Percentiles rank a stretch among this genome's conserved stretches.
phyloP scores from a whole-genome alignment of 805 yeast genomes.

The Wickerhamomyces canadensis region DNA sequence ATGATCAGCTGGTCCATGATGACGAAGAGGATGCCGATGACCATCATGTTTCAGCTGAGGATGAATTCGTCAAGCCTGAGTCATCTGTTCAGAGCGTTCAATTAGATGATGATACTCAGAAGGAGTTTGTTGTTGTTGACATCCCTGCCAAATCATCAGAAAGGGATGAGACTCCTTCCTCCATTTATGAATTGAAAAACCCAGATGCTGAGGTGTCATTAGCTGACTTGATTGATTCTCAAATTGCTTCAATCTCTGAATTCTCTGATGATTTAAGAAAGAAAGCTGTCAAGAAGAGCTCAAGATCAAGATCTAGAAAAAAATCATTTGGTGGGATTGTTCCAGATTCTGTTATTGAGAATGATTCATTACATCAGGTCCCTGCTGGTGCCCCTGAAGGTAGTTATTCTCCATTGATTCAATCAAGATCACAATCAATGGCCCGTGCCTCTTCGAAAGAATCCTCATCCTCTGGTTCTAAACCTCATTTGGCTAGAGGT shows the following conservation, averaged over 20 bases:
- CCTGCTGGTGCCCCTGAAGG: conserved; percentile 45
- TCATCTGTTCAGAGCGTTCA: conserved; percentile 4
- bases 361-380: conserved; percentile 33
- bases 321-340: conserved; percentile 11
- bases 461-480: conserved; percentile 10
- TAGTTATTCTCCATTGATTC: conserved; percentile 28
- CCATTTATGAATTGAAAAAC: conserved; percentile 19
- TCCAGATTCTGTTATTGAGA: conserved; percentile 32
- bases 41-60: conserved; percentile 3
- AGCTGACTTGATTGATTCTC: conserved; percentile 26
- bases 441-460: conserved; percentile 5
- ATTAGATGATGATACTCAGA: conserved; percentile 13
- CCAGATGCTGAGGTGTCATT: conserved; percentile 16
- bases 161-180: conserved; percentile 2
- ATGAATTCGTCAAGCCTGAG: not conserved
- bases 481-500: conserved; percentile 72
- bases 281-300: conserved; percentile 9
- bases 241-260: conserved; percentile 24
- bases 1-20: not conserved
- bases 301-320: conserved; percentile 16
- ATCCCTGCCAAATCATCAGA: conserved; percentile 8
- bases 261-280: conserved; percentile 17
- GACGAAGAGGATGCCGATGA: conserved; percentile 5
- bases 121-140: conserved; percentile 22
- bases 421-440: conserved; percentile 23